Evolutionary conservation across 805 yeast genomes (phyloP).

Genomic region (Suhomyces kilbournensis): DNA sequence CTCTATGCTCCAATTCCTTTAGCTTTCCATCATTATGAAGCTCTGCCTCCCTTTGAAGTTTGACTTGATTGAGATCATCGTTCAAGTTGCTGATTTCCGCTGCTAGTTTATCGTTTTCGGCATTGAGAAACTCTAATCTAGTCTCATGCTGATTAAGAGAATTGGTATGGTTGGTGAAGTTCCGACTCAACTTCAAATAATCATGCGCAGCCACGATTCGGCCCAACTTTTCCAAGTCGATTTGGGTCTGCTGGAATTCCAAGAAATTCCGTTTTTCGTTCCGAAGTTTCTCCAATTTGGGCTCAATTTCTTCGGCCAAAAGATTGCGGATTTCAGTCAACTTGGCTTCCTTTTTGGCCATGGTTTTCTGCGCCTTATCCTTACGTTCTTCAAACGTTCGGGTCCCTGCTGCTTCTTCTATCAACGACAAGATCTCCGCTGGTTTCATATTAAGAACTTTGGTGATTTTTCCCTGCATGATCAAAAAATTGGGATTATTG

Average conservation of each 20-base stretch:
- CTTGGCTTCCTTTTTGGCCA: constrained; percentile 86
- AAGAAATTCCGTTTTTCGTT: constrained; percentile 77
- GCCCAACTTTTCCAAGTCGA: constrained; percentile 72
- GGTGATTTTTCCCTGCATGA: constrained; percentile 98
- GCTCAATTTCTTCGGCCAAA: constrained; percentile 85
- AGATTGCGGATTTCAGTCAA: constrained; percentile 71
- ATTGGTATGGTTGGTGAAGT: constrained; percentile 43
- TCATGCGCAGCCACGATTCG: constrained; percentile 78
- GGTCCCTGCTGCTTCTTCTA: constrained; percentile 98
- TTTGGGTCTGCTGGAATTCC: constrained; percentile 82
- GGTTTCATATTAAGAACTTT: constrained; percentile 97
- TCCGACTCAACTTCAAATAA: constrained; percentile 44
- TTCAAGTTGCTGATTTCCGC: constrained; percentile 58
- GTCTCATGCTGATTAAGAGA: constrained; percentile 41
- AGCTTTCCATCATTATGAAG: constrained; percentile 57
- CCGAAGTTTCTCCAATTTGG: constrained; percentile 77
- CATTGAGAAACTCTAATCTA: constrained; percentile 39
- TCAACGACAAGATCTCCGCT: constrained; percentile 78
- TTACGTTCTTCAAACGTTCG: constrained; percentile 91
- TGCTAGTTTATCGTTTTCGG: constrained; percentile 44
- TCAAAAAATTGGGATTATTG: constrained; percentile 93
- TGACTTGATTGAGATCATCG: constrained; percentile 57
- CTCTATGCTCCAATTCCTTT: constrained; percentile 56
- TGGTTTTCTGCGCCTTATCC: constrained; percentile 86
- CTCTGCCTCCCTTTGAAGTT: constrained; percentile 53